Percentiles rank a stretch among this genome's conserved stretches.
Conservation (phyloP, 1,284 basidiomycete species). For the Grifola frondosa region DNA sequence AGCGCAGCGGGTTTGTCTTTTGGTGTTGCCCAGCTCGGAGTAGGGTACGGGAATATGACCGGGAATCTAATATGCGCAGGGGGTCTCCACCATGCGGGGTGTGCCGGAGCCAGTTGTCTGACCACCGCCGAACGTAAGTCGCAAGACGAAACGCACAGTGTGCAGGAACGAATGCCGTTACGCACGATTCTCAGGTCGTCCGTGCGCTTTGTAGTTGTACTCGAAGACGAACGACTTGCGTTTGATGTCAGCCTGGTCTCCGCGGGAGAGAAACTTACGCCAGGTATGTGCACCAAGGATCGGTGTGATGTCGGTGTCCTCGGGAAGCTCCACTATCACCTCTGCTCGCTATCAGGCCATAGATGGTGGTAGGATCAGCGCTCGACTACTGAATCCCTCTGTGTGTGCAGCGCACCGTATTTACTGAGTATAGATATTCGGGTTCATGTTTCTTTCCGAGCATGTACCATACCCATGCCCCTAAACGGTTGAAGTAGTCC, state of each 20-base stretch:
- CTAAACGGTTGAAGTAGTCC: conserved; percentile 23
- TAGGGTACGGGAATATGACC: conserved; percentile 26
- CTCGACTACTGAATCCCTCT: background rate
- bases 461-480: conserved; percentile 31
- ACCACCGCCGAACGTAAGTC: background rate
- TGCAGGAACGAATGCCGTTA: background rate
- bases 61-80: conserved; percentile 18
- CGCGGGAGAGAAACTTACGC: conserved; percentile 17
- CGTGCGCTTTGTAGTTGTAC: conserved; percentile 29
- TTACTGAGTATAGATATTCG: conserved; percentile 21
- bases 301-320: conserved; percentile 23
- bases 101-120: conserved; percentile 26
- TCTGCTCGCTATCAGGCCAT: conserved; percentile 23
- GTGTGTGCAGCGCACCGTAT: conserved; percentile 24
- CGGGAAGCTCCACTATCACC: conserved; percentile 26
- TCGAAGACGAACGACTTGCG: conserved; percentile 30
- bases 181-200: conserved; percentile 31
- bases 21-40: conserved; percentile 22
- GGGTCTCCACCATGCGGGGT: conserved; percentile 18
- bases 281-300: conserved; percentile 30
- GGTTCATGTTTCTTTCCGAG: conserved; percentile 18
- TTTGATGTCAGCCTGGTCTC: conserved; percentile 9
- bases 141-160: background rate
- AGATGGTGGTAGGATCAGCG: background rate
- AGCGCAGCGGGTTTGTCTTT: conserved; percentile 18